These are phyloP conservation scores for Paramecium tetraurelia DNA, from an alignment of 73 alveolate species.

Conservation along the genomic window DNA sequence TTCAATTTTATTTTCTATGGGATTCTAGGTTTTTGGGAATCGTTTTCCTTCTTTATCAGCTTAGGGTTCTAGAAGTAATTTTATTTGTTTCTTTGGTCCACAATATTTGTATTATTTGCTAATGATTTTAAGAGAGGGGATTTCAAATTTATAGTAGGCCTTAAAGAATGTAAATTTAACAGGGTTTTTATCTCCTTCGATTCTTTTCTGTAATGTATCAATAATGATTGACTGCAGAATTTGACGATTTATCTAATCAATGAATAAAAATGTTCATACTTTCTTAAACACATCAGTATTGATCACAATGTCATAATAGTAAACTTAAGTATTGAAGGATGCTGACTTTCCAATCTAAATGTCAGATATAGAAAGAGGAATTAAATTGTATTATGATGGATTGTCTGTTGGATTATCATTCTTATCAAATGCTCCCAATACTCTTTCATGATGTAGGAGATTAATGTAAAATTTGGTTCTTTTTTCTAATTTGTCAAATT, in stretches of 20 bases:
- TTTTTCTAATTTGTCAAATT: background rate
- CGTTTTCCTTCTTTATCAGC: background rate
- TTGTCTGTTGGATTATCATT: background rate
- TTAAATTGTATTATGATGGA: background rate
- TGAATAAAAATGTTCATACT: background rate
- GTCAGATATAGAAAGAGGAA: background rate
- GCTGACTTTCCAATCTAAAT: background rate
- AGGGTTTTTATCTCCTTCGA: slow-evolving; percentile 17
- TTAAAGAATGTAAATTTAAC: background rate
- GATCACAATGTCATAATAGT: background rate
- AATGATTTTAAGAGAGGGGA: background rate
- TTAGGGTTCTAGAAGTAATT: background rate
- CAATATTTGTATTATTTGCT: background rate
- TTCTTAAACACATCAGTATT: background rate
- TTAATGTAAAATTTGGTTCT: background rate
- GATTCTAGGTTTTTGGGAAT: background rate
- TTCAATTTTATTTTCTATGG: background rate
- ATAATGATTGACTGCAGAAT: background rate
- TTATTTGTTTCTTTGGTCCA: background rate
- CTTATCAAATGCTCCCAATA: slow-evolving; percentile 9
- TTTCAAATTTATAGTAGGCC: background rate
- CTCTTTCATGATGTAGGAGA: background rate
- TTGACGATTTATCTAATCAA: background rate
- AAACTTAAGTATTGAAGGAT: background rate
- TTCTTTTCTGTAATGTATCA: background rate